phyloP scores from a whole-genome alignment of 192 early-diverging fungal species.

The Cladochytrium replicatum region DNA sequence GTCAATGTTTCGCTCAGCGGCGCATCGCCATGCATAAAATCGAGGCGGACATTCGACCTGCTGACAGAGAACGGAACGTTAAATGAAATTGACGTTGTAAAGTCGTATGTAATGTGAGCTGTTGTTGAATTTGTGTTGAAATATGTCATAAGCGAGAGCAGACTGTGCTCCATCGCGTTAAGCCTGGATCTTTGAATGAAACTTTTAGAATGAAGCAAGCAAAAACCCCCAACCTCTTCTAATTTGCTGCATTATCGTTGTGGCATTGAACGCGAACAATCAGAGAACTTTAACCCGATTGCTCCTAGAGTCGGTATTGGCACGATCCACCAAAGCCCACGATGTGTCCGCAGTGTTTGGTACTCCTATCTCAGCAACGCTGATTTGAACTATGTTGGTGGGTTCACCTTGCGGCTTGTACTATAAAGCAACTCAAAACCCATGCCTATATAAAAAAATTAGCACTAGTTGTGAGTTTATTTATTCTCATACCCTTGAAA shows the following conservation, averaged over 20 bases:
- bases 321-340: constrained; percentile 25
- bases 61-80: constrained; percentile 20
- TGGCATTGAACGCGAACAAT: not conserved
- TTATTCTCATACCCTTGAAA: constrained; percentile 55
- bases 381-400: constrained; percentile 60
- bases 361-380: constrained; percentile 1
- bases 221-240: constrained; percentile 10
- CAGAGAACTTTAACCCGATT: not conserved
- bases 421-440: constrained; percentile 75
- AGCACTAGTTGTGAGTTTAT: constrained; percentile 7
- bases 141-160: constrained; percentile 55
- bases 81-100: constrained; percentile 10
- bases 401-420: constrained; percentile 45
- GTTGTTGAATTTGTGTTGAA: constrained; percentile 35
- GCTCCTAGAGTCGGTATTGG: constrained; percentile 12
- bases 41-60: constrained; percentile 13
- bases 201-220: constrained; percentile 2
- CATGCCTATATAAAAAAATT: constrained; percentile 35
- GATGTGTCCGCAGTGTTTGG: constrained; percentile 4
- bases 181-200: constrained; percentile 31
- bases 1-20: constrained; percentile 67
- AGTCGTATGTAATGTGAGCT: constrained; percentile 12
- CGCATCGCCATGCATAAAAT: constrained; percentile 49
- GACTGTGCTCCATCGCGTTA: constrained; percentile 55
- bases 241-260: constrained; percentile 10